Conservation (phyloP, 2,329 filamentous ascomycete genomes). For the Byssoonygena ceratinophila region DNA sequence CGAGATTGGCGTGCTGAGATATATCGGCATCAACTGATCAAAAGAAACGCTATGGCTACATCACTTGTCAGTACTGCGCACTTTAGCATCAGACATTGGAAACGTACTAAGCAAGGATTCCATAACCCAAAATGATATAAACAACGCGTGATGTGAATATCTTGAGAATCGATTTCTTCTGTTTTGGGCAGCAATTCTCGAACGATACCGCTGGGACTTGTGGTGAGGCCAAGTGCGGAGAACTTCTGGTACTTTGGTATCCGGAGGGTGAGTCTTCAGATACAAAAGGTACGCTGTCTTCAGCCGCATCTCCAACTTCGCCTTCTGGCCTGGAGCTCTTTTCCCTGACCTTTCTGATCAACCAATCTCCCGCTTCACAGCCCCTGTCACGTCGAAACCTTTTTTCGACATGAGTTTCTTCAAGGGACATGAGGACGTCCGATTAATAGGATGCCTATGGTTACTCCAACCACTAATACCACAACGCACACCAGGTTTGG, state of each 20-base stretch:
- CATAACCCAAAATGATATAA: slow-evolving; percentile 79
- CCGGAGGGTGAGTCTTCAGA: slow-evolving; percentile 54
- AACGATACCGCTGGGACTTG: slow-evolving; percentile 19
- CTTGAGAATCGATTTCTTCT: slow-evolving; percentile 39
- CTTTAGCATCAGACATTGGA: slow-evolving; percentile 28
- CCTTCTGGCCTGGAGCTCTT: neutral
- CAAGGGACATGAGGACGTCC: too few relatives aligned
- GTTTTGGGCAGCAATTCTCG: slow-evolving; percentile 22
- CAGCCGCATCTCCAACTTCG: slow-evolving; percentile 3
- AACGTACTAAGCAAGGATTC: slow-evolving; percentile 87
- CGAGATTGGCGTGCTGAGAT: slow-evolving; percentile 62
- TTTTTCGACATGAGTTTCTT: slow-evolving; percentile 83
- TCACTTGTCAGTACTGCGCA: slow-evolving; percentile 22
- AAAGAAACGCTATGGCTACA: slow-evolving; percentile 89
- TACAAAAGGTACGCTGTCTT: slow-evolving; percentile 27
- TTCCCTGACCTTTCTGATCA: slow-evolving; percentile 34
- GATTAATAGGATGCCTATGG: slow-evolving; percentile 75
- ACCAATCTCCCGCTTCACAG: slow-evolving; percentile 61
- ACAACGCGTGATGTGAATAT: slow-evolving; percentile 78
- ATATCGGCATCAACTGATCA: slow-evolving; percentile 84
- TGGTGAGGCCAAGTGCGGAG: slow-evolving; percentile 36
- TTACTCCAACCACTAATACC: slow-evolving; percentile 65
- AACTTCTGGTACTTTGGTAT: slow-evolving; percentile 52
- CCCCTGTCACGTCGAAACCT: slow-evolving; percentile 67
- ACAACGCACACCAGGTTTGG: slow-evolving; percentile 81